phyloP scores from a whole-genome alignment of 495 filamentous ascomycete genomes.

The Neurospora sp. region DNA sequence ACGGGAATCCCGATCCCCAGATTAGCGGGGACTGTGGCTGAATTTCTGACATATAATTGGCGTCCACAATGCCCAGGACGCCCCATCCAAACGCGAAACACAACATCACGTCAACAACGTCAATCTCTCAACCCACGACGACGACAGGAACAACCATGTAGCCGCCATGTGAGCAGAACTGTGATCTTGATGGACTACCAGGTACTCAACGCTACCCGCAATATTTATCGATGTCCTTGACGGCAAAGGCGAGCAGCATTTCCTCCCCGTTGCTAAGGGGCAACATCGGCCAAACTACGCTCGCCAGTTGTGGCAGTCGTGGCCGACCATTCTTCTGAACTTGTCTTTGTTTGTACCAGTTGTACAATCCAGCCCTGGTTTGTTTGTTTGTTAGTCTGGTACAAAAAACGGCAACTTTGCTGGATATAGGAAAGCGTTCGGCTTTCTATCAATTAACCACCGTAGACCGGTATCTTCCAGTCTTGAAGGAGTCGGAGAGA shows the following conservation, averaged over 20 bases:
- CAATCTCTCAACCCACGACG: neutral
- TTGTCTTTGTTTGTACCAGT: too few species aligned
- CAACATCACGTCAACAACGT: neutral
- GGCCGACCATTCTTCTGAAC: neutral
- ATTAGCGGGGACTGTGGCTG: neutral
- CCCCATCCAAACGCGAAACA: neutral
- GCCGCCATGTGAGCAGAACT: neutral
- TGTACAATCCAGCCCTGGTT: too few species aligned
- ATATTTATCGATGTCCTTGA: neutral
- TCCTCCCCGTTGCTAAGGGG: too few species aligned
- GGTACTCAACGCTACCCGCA: neutral
- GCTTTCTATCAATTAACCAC: too few species aligned
- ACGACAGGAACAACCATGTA: neutral
- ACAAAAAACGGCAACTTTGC: too few species aligned
- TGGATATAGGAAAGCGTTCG: too few species aligned
- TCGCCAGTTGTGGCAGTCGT: neutral
- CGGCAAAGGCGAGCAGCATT: neutral
- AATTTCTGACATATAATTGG: neutral
- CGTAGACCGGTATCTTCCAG: too few species aligned
- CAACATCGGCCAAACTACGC: too few species aligned
- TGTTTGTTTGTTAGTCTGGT: too few species aligned
- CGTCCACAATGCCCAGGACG: neutral
- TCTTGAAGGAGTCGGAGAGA: too few species aligned
- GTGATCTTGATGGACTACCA: neutral
- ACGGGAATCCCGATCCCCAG: neutral